phyloP scores from a whole-genome alignment of 768 basidiomycete species.

The Russula griseocarnosa region DNA sequence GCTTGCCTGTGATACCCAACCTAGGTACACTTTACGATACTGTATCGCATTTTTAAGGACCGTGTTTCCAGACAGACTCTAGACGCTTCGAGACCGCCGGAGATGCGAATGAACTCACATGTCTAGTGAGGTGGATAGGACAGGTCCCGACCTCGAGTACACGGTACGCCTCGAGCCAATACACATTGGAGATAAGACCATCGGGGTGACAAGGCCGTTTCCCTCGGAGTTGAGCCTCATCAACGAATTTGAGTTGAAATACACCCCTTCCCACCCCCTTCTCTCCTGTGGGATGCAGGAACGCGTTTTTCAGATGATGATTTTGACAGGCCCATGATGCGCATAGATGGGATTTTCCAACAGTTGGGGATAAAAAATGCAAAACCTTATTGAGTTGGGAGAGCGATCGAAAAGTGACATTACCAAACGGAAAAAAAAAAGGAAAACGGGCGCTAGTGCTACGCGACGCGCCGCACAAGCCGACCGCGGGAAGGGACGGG shows the following conservation, averaged over 20 bases:
- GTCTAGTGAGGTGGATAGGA: constrained; percentile 5
- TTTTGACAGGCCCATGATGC: constrained; percentile 13
- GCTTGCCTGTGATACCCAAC: neutral
- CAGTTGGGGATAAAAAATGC: neutral
- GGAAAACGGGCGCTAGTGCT: neutral
- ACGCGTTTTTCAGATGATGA: neutral
- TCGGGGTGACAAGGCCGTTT: neutral
- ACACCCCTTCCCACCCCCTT: neutral
- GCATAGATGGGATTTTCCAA: neutral
- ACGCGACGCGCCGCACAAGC: neutral
- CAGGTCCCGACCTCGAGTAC: neutral
- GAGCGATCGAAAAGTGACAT: neutral
- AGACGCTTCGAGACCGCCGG: constrained; percentile 8
- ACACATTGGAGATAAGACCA: neutral
- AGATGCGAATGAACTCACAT: neutral
- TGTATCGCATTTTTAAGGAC: neutral
- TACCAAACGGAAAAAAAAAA: neutral
- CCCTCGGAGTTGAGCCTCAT: neutral
- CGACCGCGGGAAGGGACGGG: neutral
- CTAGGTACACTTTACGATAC: too few relatives aligned
- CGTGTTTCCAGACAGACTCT: neutral
- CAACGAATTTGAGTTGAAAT: neutral
- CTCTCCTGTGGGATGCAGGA: neutral
- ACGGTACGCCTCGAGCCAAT: neutral
- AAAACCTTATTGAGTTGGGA: constrained; percentile 11